phyloP scores from a whole-genome alignment of 1,284 basidiomycete species.

The Lentinula novae-zelandiae region DNA sequence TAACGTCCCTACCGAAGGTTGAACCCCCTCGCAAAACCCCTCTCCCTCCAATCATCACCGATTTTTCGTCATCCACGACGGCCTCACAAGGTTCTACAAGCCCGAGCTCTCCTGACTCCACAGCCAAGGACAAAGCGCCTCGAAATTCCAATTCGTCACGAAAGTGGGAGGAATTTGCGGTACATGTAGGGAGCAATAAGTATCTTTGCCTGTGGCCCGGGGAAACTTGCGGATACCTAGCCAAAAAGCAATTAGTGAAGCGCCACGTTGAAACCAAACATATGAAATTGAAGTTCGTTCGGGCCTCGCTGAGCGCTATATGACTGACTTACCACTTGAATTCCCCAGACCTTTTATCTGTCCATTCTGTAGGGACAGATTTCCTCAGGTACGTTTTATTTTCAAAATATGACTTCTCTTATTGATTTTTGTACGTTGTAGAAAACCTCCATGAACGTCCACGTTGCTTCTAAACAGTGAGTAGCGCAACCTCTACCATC shows the following conservation, averaged over 20 bases:
- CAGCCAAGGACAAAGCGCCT: not conserved
- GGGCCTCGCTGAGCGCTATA: slow-evolving; percentile 8
- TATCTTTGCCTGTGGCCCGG: not conserved
- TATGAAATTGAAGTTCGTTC: slow-evolving; percentile 51
- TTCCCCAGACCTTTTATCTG: slow-evolving; percentile 48
- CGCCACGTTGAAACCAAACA: slow-evolving; percentile 65
- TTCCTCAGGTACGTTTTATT: slow-evolving; percentile 35
- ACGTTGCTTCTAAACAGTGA: slow-evolving; percentile 55
- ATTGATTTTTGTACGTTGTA: slow-evolving; percentile 24
- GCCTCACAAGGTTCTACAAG: not conserved
- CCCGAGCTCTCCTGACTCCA: not conserved
- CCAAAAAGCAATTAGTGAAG: slow-evolving; percentile 65
- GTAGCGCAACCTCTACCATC: slow-evolving; percentile 21
- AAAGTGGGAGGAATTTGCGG: not conserved
- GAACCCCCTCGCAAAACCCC: not conserved
- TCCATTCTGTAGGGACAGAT: slow-evolving; percentile 49
- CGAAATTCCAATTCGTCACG: not conserved
- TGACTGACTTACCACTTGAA: slow-evolving; percentile 14
- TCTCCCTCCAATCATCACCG: not conserved
- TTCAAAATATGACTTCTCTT: not conserved
- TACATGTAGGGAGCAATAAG: slow-evolving; percentile 7
- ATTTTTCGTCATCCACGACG: not conserved
- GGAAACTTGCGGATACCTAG: slow-evolving; percentile 43
- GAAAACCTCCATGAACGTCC: slow-evolving; percentile 58
- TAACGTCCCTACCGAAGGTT: not conserved